Base-by-base conservation (phyloP, 169 alveolate genomes). In the Cryptosporidium ryanae region DNA sequence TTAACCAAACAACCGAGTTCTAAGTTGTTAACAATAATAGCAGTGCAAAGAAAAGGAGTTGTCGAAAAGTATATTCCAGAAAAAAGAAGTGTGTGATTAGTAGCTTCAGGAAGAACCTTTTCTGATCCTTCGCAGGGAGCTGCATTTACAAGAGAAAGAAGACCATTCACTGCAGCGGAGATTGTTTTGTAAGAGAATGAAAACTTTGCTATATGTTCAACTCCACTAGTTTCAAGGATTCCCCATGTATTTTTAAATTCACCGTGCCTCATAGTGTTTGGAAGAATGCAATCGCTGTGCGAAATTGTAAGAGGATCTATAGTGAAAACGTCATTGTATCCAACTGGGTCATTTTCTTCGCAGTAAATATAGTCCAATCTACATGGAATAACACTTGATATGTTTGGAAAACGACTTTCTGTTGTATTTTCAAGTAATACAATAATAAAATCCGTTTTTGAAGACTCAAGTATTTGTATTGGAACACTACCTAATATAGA, bases 1-100 rank as follows among this genome's bases (percentile, higher is more conserved):
- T 91, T 91, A 50, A 91, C 84, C 25, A 91, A 67, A 64, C 93
- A 91, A 2, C 93, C 93, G 49, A 82, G 89, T 59, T 91, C 92
- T 21, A 54, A 90, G 57, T 90, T 89, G 34, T 89, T 66, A 2
- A 91, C 91, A 50, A 91, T 67, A 7, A 91, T 82, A 21, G 92
- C 92, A 43, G 76, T 84, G 55, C 93, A 84, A 31, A 91, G 63
- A 15, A 91, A 59, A 31, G 83, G 81, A 8, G 91, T 64, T 25
- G 82, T 82, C 31, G 89, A 87, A 32, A 82, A 61, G 38, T 70
- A 91, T 55, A 82, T 59, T 1, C 92, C 93, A 17, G 91, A 91
- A 44, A 91, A 70, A 13, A 84, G 55, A 43, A 91, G 89, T 43
- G 90, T 91, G 52, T 91, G 93, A 43, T 48, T 91, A n/a, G 70